Percentiles rank a stretch among this genome's conserved stretches.
Evolutionary conservation across 495 filamentous ascomycete species (phyloP).

Genomic region (Penicillium cinerascens): DNA sequence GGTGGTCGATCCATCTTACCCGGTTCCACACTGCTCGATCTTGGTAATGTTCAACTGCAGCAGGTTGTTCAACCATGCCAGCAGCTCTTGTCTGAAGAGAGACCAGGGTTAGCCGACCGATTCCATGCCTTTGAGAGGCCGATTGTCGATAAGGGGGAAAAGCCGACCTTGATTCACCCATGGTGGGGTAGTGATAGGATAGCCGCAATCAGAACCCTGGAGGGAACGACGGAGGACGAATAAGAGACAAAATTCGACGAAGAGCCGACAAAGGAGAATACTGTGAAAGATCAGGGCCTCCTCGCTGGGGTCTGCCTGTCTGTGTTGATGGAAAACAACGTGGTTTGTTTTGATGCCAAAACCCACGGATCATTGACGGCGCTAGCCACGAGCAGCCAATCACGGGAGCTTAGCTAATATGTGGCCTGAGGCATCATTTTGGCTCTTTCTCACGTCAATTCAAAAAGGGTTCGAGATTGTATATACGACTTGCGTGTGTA

Average conservation of each 20-base stretch:
- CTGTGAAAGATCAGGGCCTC: constrained; percentile 15
- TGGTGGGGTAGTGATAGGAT: constrained; percentile 40
- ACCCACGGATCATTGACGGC: constrained; percentile 36
- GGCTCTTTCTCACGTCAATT: not conserved
- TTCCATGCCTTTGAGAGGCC: not conserved
- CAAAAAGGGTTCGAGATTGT: not conserved
- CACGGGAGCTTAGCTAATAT: constrained; percentile 21
- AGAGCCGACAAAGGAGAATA: not conserved
- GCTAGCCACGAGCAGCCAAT: constrained; percentile 33
- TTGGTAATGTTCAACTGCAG: constrained; percentile 97
- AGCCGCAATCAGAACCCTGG: constrained; percentile 8
- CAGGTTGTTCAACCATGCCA: constrained; percentile 96
- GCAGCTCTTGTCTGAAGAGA: constrained; percentile 80
- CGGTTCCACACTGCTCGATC: constrained; percentile 97
- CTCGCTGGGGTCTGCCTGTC: constrained; percentile 20
- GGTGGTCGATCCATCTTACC: constrained; percentile 60
- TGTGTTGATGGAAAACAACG: constrained; percentile 26
- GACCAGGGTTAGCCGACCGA: constrained; percentile 4
- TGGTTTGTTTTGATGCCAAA: constrained; percentile 45
- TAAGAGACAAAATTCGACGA: constrained; percentile 3
- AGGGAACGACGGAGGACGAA: not conserved
- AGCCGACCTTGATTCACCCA: constrained; percentile 54
- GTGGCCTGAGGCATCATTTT: constrained; percentile 15
- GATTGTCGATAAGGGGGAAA: constrained; percentile 18
- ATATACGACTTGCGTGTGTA: not conserved